phyloP scores from a whole-genome alignment of 2,329 filamentous ascomycete genomes.

The Myriangium duriaei region DNA sequence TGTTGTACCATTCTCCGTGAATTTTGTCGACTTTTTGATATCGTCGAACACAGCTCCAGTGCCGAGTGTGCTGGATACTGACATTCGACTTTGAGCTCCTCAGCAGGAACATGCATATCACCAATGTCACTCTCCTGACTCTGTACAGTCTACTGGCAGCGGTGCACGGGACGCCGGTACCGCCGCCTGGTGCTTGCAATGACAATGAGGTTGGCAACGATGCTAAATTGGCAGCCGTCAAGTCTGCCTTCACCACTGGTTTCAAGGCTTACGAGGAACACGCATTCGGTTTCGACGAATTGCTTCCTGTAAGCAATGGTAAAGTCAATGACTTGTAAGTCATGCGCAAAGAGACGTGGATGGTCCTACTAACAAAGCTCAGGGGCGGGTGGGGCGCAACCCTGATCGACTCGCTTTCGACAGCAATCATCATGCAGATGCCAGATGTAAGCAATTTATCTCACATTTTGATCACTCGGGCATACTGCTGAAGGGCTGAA shows the following conservation, averaged over 20 bases:
- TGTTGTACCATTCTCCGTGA: no score
- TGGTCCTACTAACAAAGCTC: slow-evolving; percentile 6
- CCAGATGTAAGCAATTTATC: slow-evolving; percentile 50
- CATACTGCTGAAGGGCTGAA: no score
- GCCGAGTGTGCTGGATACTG: no score
- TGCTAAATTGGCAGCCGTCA: slow-evolving; percentile 45
- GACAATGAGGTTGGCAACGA: not conserved
- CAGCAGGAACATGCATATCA: no score
- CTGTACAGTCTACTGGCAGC: no score
- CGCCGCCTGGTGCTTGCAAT: no score
- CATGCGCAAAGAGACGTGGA: not conserved
- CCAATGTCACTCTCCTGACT: no score
- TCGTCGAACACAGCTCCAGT: no score
- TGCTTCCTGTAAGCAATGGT: slow-evolving; percentile 54
- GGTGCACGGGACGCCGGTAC: no score
- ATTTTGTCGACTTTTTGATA: no score
- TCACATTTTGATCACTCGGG: no score
- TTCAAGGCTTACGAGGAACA: slow-evolving; percentile 50
- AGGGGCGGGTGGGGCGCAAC: slow-evolving; percentile 80
- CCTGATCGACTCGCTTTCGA: slow-evolving; percentile 68
- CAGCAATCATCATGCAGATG: slow-evolving; percentile 65
- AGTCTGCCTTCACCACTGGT: slow-evolving; percentile 54
- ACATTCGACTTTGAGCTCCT: no score
- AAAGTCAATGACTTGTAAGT: slow-evolving; percentile 41
- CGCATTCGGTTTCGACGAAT: slow-evolving; percentile 66